A percentile compares a stretch with the other conserved stretches of the same genome.
phyloP scores from a whole-genome alignment of 1,284 basidiomycete species.

The Stereum hirsutum region DNA sequence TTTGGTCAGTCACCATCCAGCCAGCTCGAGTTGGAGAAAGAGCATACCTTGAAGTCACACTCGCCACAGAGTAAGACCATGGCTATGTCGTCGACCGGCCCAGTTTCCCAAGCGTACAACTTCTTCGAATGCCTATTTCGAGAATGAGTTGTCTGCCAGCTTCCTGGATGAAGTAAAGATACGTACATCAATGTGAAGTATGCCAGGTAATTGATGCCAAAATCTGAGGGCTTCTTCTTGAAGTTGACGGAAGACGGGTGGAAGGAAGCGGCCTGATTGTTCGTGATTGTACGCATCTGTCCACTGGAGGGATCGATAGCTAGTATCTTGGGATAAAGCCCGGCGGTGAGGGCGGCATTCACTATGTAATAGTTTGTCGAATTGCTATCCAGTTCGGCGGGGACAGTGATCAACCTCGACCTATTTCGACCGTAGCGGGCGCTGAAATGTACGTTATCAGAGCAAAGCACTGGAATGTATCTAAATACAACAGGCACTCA shows the following conservation, averaged over 20 bases:
- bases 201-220: constrained; percentile 67
- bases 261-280: constrained; percentile 77
- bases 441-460: constrained; percentile 26
- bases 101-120: constrained; percentile 96
- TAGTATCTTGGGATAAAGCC: constrained; percentile 90
- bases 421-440: constrained; percentile 69
- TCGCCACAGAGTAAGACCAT: constrained; percentile 88
- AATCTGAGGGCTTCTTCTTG: constrained; percentile 53
- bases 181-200: constrained; percentile 88
- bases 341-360: constrained; percentile 79
- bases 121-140: constrained; percentile 79
- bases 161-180: constrained; percentile 6
- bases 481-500: constrained; percentile 16
- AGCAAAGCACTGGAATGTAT: not conserved
- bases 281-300: constrained; percentile 78
- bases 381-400: constrained; percentile 66
- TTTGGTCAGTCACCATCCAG: too few relatives aligned
- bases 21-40: not conserved
- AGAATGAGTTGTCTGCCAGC: constrained; percentile 9
- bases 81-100: constrained; percentile 80
- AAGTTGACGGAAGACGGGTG: constrained; percentile 94
- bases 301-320: constrained; percentile 48
- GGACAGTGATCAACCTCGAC: constrained; percentile 72
- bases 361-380: constrained; percentile 58
- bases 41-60: constrained; percentile 75